Percentiles rank a stretch among this genome's conserved stretches.
These are phyloP conservation scores for Candida glucosophila DNA, from an alignment of 1,139 yeast species.

Conservation along the genomic window DNA sequence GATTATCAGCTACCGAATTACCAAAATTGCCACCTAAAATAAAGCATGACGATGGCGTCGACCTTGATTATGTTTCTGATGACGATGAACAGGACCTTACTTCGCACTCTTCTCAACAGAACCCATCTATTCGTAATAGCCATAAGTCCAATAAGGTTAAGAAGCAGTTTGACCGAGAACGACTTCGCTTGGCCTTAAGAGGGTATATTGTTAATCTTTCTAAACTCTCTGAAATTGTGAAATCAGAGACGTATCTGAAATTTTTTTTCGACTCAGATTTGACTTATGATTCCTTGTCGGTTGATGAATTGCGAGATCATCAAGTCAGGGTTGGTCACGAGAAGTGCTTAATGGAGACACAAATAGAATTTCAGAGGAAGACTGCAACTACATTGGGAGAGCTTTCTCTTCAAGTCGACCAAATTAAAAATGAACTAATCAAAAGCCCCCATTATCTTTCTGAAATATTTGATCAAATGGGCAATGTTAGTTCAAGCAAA, in stretches of 20 bases:
- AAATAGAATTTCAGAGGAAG: conserved; percentile 62
- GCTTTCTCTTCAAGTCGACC: conserved; percentile 43
- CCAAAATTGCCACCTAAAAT: conserved; percentile 44
- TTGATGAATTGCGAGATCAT: conserved; percentile 46
- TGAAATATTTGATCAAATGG: conserved; percentile 55
- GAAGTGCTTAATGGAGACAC: conserved; percentile 50
- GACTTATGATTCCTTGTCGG: conserved; percentile 19
- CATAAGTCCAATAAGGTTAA: too few species aligned
- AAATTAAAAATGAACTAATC: conserved; percentile 45
- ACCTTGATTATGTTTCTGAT: too few species aligned
- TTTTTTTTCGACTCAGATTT: conserved; percentile 31
- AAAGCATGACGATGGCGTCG: conserved; percentile 33
- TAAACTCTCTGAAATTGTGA: conserved; percentile 46
- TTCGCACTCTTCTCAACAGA: not conserved
- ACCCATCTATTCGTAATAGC: too few species aligned
- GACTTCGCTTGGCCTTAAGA: conserved; percentile 64
- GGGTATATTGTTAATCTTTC: conserved; percentile 55
- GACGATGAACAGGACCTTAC: too few species aligned
- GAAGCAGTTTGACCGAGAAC: conserved; percentile 48
- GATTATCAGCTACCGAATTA: conserved; percentile 55
- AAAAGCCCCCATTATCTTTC: conserved; percentile 41
- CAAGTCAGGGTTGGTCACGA: conserved; percentile 54
- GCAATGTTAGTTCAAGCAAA: conserved; percentile 40
- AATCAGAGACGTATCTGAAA: conserved; percentile 32
- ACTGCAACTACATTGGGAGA: conserved; percentile 37